These are phyloP conservation scores for Aspergillus sp. DNA, from an alignment of 2,329 filamentous ascomycete genomes.

Conservation along the genomic window DNA sequence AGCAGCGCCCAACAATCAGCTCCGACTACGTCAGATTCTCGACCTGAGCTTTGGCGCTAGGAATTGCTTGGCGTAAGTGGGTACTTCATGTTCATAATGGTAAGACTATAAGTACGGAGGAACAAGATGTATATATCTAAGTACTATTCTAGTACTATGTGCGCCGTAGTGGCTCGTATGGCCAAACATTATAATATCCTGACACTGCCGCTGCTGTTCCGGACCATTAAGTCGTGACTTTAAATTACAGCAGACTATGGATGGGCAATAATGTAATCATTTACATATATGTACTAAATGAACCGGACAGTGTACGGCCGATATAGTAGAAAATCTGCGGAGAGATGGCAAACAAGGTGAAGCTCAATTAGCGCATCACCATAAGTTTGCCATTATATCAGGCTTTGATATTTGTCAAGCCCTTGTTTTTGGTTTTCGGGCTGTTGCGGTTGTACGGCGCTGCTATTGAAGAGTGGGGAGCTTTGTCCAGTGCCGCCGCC, in stretches of 20 bases:
- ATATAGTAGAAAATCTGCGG: constrained; percentile 1
- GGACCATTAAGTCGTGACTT: neutral
- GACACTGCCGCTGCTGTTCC: neutral
- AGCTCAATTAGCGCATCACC: neutral
- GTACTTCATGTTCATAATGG: neutral
- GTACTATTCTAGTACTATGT: neutral
- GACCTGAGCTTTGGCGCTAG: neutral
- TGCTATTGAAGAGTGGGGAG: constrained; percentile 26
- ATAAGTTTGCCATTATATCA: constrained; percentile 40
- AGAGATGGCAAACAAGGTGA: constrained; percentile 4
- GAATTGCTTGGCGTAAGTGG: constrained; percentile 19
- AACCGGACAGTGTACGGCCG: neutral
- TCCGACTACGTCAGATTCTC: constrained; percentile 9
- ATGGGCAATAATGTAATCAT: constrained; percentile 13
- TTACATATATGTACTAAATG: constrained; percentile 6
- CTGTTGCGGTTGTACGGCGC: constrained; percentile 21
- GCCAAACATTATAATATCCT: neutral
- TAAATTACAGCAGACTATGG: neutral
- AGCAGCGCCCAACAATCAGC: neutral
- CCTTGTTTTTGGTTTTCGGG: constrained; percentile 39
- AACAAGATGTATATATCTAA: neutral
- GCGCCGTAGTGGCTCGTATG: neutral
- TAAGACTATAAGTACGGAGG: neutral
- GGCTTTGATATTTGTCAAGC: constrained; percentile 57
- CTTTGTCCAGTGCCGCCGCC: constrained; percentile 16